Evolutionary conservation across 1,139 yeast genomes (phyloP).

Genomic region (Diutina neorugosa): DNA sequence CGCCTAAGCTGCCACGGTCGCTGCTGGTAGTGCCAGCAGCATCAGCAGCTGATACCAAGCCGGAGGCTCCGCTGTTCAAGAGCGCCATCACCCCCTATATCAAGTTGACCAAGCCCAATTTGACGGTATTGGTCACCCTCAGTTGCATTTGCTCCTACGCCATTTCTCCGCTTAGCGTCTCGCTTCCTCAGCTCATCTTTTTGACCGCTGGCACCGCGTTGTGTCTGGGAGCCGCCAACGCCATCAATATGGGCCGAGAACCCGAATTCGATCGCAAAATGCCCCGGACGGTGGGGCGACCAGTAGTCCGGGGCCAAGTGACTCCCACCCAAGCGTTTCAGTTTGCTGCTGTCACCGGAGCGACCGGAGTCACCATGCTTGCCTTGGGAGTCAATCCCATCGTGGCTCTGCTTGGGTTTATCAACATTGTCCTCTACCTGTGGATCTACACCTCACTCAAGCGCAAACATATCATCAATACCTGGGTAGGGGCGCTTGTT

Average conservation of each 20-base stretch:
- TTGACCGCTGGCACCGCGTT: constrained; percentile 78
- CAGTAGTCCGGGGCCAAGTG: constrained; percentile 77
- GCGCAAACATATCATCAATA: constrained; percentile 71
- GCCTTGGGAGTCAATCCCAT: constrained; percentile 76
- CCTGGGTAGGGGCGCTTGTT: constrained; percentile 98
- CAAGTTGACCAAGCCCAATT: constrained; percentile 77
- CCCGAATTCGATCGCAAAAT: constrained; percentile 79
- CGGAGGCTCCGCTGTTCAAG: constrained; percentile 7
- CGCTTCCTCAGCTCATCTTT: constrained; percentile 55
- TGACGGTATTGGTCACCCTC: constrained; percentile 77
- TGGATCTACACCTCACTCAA: constrained; percentile 89
- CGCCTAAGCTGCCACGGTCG: constrained; percentile 16
- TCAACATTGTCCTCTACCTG: constrained; percentile 71
- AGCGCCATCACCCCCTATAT: constrained; percentile 39
- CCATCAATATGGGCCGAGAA: constrained; percentile 94
- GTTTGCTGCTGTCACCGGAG: constrained; percentile 69
- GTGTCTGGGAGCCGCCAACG: constrained; percentile 90
- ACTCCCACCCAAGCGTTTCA: constrained; percentile 65
- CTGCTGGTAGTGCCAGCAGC: constrained; percentile 9
- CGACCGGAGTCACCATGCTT: constrained; percentile 56
- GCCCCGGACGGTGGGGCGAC: constrained; percentile 84
- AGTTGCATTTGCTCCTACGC: constrained; percentile 94
- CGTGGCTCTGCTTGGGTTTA: constrained; percentile 66
- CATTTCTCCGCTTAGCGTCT: constrained; percentile 69
- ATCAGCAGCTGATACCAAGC: background rate